Evolutionary conservation across 1,139 yeast genomes (phyloP), one percentile per base, ranked within the genome.

Genomic region (Blastobotrys aristatus): DNA sequence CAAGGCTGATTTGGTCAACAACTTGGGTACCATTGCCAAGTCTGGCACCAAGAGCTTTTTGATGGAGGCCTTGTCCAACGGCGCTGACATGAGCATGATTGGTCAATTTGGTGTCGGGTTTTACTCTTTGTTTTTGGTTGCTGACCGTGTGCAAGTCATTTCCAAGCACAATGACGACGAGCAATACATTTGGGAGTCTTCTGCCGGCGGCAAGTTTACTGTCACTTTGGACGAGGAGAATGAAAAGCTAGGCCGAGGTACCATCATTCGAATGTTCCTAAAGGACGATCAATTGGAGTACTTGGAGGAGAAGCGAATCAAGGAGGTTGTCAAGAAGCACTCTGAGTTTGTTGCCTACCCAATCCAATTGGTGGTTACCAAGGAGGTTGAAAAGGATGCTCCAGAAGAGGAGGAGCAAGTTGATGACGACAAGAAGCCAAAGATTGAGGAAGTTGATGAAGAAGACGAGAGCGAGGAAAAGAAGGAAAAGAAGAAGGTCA

Each of bases 31-130:
- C 60, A 94, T 94, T 69, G 98, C 99, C 69, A 94, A 92, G 78
- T 94, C 98, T 59, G 99, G 98, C 76, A 94, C 99, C 65, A 94
- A 94, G 79, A 87, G 95, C 60, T 94, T 94, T 72, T 56, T 65
- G 46, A 92, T 94, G 98, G 98, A 94, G 76, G 98, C 98, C 60
- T 80, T 92, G 61, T 84, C 96, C 60, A 97, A 97, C 59, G 99
- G 99, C 76, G 98, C 98, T 58, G 99, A 94, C 73, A 97, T 94
- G 58, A 89, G 97, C 58, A 94, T 94, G 98, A 94, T 94, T 76
- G 99, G 99, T 80, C 98, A 94, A 77, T 94, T 94, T 78, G 99
- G 99, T 88, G 98, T 94, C 64, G 99, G 99, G 82, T 94, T 94
- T 92, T 94, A 94, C 85, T 92, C 99, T 50, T 80, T 92, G 63